phyloP scores from a whole-genome alignment of 352 stramenopile genomes.

The Pythium chondricola region DNA sequence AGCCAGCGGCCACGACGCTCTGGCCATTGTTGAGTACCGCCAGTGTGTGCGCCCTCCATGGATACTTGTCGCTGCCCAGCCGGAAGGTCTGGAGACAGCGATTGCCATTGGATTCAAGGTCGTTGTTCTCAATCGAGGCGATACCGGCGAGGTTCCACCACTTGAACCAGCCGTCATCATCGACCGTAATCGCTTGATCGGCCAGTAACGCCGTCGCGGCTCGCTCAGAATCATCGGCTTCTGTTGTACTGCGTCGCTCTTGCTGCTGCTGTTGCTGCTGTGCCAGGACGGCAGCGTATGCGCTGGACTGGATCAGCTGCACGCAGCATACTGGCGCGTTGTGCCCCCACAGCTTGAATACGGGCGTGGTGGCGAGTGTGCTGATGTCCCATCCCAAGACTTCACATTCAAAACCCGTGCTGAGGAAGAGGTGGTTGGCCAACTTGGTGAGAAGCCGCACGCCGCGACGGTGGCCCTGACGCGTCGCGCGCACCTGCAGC shows the following conservation, averaged over 20 bases:
- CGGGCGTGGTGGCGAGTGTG: slow-evolving; percentile 39
- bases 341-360: slow-evolving; percentile 70
- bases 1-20: slow-evolving; percentile 42
- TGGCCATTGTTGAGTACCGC: slow-evolving; percentile 59
- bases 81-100: slow-evolving; percentile 65
- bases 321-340: slow-evolving; percentile 61
- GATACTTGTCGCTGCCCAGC: slow-evolving; percentile 58
- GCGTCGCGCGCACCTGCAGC: slow-evolving; percentile 35
- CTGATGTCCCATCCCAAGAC: slow-evolving; percentile 74
- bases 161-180: slow-evolving; percentile 80
- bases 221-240: neutral
- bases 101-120: slow-evolving; percentile 43
- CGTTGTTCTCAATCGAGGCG: slow-evolving; percentile 54
- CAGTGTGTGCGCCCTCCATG: slow-evolving; percentile 63
- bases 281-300: slow-evolving; percentile 15
- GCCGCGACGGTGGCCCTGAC: slow-evolving; percentile 53
- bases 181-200: slow-evolving; percentile 68
- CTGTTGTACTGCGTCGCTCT: neutral
- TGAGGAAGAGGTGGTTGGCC: slow-evolving; percentile 65
- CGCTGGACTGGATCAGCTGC: slow-evolving; percentile 42
- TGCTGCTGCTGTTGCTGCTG: no score
- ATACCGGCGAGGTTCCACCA: slow-evolving; percentile 75
- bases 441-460: slow-evolving; percentile 58
- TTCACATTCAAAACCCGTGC: slow-evolving; percentile 67
- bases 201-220: slow-evolving; percentile 23